Evolutionary conservation across 345 rosid genomes (phyloP).

Genomic region (Euphorbia pulcherrima): DNA sequence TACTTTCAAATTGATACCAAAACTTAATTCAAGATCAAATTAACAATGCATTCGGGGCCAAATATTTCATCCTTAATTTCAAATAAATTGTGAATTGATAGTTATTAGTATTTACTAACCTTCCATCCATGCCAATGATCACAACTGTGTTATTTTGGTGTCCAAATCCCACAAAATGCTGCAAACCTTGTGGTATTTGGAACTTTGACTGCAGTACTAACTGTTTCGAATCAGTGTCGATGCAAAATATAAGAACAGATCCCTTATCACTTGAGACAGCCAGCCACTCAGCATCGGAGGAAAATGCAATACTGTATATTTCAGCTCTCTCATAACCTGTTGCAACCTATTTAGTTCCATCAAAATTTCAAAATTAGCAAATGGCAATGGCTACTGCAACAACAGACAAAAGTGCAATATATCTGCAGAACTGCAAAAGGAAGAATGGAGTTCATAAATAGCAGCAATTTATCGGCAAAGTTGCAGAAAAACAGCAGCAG

Average conservation of each 20-base stretch:
- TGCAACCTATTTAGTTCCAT: conserved; percentile 48
- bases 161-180: conserved; percentile 74
- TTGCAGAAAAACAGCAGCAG: too few relatives aligned
- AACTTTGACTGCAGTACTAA: conserved; percentile 45
- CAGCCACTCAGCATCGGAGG: conserved; percentile 72
- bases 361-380: not conserved
- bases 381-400: not conserved
- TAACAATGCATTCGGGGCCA: too few relatives aligned
- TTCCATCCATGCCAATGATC: conserved; percentile 90
- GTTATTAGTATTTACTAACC: conserved; percentile 41
- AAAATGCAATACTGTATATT: conserved; percentile 82
- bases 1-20: too few relatives aligned
- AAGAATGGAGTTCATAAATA: too few relatives aligned
- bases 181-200: conserved; percentile 68
- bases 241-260: conserved; percentile 84
- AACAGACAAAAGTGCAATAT: not conserved
- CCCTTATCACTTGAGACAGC: conserved; percentile 98
- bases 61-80: too few relatives aligned
- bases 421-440: too few relatives aligned
- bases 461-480: too few relatives aligned
- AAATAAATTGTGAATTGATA: not conserved
- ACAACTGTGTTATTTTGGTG: conserved; percentile 74
- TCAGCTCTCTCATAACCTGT: conserved; percentile 96
- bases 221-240: conserved; percentile 53
- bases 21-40: too few relatives aligned